A percentile compares a stretch with the other conserved stretches of the same genome.
These are phyloP conservation scores for Albatrellus sp. DNA, from an alignment of 1,284 basidiomycete genomes.

Conservation along the genomic window DNA sequence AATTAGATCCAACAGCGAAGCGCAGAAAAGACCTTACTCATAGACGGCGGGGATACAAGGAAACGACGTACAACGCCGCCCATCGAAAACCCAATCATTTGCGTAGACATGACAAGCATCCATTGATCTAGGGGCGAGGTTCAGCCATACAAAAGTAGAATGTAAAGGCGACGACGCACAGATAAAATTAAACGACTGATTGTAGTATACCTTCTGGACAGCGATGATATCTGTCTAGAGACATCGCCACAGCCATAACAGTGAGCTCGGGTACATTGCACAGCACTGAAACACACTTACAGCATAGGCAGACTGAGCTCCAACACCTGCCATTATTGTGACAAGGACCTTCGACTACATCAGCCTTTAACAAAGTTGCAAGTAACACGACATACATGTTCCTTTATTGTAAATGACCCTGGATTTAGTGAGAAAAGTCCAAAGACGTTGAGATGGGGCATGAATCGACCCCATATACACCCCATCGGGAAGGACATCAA, in stretches of 20 bases:
- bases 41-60: slow-evolving; percentile 77
- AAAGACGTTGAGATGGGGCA: slow-evolving; percentile 40
- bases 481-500: slow-evolving; percentile 45
- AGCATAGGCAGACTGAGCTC: slow-evolving; percentile 47
- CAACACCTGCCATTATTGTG: slow-evolving; percentile 74
- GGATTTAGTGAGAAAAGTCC: slow-evolving; percentile 44
- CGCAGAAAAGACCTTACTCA: slow-evolving; percentile 29
- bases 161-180: slow-evolving; percentile 29
- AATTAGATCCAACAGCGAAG: not conserved
- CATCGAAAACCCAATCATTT: slow-evolving; percentile 61
- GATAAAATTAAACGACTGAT: slow-evolving; percentile 44
- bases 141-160: slow-evolving; percentile 7
- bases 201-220: slow-evolving; percentile 59
- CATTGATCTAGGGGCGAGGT: slow-evolving; percentile 40
- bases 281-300: slow-evolving; percentile 11
- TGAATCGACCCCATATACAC: slow-evolving; percentile 31
- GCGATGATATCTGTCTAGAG: slow-evolving; percentile 56
- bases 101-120: slow-evolving; percentile 66
- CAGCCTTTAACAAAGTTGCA: not conserved
- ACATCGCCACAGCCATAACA: slow-evolving; percentile 5
- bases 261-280: not conserved
- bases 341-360: slow-evolving; percentile 21
- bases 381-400: slow-evolving; percentile 29
- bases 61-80: slow-evolving; percentile 70
- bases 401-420: slow-evolving; percentile 64